Evolutionary conservation across 768 basidiomycete species (phyloP).

Genomic region (Leccinum fibrillosum): DNA sequence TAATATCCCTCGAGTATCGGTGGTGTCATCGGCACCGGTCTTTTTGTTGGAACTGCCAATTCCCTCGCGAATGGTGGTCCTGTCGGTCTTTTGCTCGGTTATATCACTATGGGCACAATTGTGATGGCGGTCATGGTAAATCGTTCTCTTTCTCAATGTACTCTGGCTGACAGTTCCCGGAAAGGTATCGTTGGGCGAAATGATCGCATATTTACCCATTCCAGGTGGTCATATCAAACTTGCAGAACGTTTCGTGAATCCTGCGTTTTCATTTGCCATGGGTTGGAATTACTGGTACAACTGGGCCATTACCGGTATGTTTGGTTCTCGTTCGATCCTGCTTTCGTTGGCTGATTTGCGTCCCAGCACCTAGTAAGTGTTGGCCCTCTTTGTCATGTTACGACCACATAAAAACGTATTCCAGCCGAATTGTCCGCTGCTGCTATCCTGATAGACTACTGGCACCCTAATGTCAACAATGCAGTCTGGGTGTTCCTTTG

Average conservation of each 20-base stretch:
- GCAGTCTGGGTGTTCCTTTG: conserved; percentile 81
- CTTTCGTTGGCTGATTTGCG: not conserved
- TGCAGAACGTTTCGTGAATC: conserved; percentile 79
- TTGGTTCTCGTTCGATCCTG: not conserved
- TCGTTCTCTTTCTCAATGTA: not conserved
- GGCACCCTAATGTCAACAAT: conserved; percentile 55
- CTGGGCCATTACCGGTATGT: conserved; percentile 26
- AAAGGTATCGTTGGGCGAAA: conserved; percentile 57
- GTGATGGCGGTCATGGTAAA: conserved; percentile 71
- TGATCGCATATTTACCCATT: conserved; percentile 73
- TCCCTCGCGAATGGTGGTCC: conserved; percentile 61
- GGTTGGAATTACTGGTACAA: conserved; percentile 56
- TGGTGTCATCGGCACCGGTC: conserved; percentile 55
- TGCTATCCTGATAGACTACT: conserved; percentile 73
- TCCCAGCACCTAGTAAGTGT: conserved; percentile 24
- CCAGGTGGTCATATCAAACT: conserved; percentile 79
- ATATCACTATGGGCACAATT: conserved; percentile 59
- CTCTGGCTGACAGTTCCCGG: not conserved
- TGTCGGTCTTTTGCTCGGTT: conserved; percentile 72
- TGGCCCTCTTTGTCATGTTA: not conserved
- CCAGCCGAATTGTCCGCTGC: conserved; percentile 40
- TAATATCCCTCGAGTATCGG: conserved; percentile 45
- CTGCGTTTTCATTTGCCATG: conserved; percentile 58
- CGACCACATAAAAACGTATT: conserved; percentile 4
- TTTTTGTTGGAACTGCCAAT: conserved; percentile 65